Percentiles rank a stretch among this genome's conserved stretches.
Conservation (phyloP, 495 filamentous ascomycete genomes). For the Parmelia sp. region DNA sequence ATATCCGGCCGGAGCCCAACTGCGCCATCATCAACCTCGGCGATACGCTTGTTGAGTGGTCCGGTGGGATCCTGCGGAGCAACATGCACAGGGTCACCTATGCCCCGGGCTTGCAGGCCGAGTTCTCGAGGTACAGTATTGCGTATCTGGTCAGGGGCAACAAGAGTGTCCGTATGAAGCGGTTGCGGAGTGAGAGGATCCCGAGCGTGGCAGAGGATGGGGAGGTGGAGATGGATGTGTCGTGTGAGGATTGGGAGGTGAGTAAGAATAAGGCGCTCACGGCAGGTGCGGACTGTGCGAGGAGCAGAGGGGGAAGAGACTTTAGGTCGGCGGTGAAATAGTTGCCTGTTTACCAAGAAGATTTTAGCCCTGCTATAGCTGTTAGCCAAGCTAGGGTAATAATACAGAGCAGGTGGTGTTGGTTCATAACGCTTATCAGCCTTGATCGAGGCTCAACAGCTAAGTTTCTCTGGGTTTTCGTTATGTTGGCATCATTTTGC, state of each 20-base stretch:
- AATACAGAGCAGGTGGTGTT: not conserved
- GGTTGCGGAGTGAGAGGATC: not conserved
- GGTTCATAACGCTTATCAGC: not conserved
- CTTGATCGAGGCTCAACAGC: not conserved
- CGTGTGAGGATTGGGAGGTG: not conserved
- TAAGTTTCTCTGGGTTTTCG: too few relatives aligned
- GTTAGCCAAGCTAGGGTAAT: not conserved
- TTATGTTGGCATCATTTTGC: too few relatives aligned
- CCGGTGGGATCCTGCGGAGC: conserved; percentile 33
- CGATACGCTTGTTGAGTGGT: conserved; percentile 38
- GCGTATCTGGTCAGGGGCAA: conserved; percentile 33
- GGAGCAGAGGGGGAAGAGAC: conserved; percentile 1
- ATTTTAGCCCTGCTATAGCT: too few relatives aligned
- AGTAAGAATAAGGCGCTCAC: not conserved
- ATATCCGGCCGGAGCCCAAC: conserved; percentile 31
- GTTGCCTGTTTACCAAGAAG: not conserved
- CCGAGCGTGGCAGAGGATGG: not conserved
- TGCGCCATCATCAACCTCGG: conserved; percentile 39
- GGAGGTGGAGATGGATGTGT: not conserved
- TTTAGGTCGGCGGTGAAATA: not conserved
- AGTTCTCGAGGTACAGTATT: conserved; percentile 28
- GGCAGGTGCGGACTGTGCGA: not conserved
- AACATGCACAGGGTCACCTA: conserved; percentile 35
- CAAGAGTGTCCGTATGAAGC: conserved; percentile 21
- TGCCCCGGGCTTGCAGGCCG: conserved; percentile 35